Evolutionary conservation across 139 green algal species (phyloP), one percentile per base, ranked within the genome.

Genomic region (Auxenochlorella pyrenoidosa): DNA sequence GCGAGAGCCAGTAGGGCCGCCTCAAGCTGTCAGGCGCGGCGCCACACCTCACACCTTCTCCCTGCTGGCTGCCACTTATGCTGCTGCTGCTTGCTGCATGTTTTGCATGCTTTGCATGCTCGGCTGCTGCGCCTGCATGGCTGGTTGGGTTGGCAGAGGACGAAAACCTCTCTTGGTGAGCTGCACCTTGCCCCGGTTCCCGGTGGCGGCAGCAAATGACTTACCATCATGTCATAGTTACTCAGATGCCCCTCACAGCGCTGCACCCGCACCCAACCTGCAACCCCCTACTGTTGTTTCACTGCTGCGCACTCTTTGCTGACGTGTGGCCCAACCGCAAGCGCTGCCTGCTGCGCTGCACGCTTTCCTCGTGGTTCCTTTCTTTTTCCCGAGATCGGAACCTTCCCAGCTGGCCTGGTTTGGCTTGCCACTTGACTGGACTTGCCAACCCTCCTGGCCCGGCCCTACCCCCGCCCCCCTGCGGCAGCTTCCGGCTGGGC

Each of bases 401-500:
- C n/a, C n/a, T n/a, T n/a, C n/a, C n/a, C n/a, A n/a, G n/a, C n/a
- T n/a, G n/a, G n/a, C n/a, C n/a, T n/a, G n/a, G n/a, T n/a, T n/a
- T n/a, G n/a, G n/a, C n/a, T n/a, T n/a, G n/a, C n/a, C n/a, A n/a
- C n/a, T n/a, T n/a, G n/a, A n/a, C n/a, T n/a, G n/a, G n/a, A n/a
- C n/a, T n/a, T n/a, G n/a, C n/a, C n/a, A n/a, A n/a, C n/a, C n/a
- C n/a, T n/a, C n/a, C n/a, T n/a, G n/a, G n/a, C n/a, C 54, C 54
- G 2, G 2, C 18, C 16, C 54, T 26, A 24, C 54, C 18, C 34
- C 47, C 30, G 2, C 38, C 15, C 32, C 28, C n/a, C 51, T 21
- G 28, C 81, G 12, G 82, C 93, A 98, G 95, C 59, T 98, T 98
- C 85, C 90, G 94, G 3, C 88, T 94, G 12, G 96, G 96, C 1